Percentiles rank a stretch among this genome's conserved stretches.
Evolutionary conservation across 139 green algal species (phyloP).

Genomic region (Axilococcus clingmanii): DNA sequence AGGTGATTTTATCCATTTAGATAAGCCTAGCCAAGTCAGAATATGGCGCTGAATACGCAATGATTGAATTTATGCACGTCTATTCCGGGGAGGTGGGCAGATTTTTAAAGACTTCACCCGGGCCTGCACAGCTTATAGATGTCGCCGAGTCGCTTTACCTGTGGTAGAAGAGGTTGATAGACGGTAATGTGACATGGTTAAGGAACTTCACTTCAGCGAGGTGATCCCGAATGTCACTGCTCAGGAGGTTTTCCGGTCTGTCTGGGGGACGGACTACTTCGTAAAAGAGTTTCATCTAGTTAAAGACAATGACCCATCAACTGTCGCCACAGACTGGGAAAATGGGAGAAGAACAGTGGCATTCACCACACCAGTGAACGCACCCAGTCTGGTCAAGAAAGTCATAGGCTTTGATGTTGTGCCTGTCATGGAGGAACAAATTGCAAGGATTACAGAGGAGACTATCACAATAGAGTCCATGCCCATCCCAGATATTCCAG

Average conservation of each 20-base stretch:
- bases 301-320: conserved; percentile 11
- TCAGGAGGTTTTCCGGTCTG: background rate
- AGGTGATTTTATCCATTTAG: too few relatives aligned
- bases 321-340: background rate
- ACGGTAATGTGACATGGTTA: too few relatives aligned
- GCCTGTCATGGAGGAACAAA: conserved; percentile 19
- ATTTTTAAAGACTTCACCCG: too few relatives aligned
- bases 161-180: too few relatives aligned
- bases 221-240: too few relatives aligned
- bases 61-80: too few relatives aligned
- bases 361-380: conserved; percentile 20
- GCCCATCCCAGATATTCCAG: conserved; percentile 19
- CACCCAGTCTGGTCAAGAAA: conserved; percentile 14
- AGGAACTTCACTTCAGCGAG: too few relatives aligned
- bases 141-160: too few relatives aligned
- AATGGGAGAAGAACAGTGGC: conserved; percentile 1
- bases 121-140: too few relatives aligned
- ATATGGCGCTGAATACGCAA: too few relatives aligned
- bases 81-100: too few relatives aligned
- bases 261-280: background rate
- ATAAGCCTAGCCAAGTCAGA: too few relatives aligned
- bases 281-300: conserved; percentile 5
- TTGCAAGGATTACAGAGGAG: background rate
- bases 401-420: conserved; percentile 9
- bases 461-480: conserved; percentile 2